A percentile compares a stretch with the other conserved stretches of the same genome.
These are phyloP conservation scores for Pseudogymnoascus pannorum DNA, from an alignment of 2,329 filamentous ascomycete genomes.

Conservation along the genomic window DNA sequence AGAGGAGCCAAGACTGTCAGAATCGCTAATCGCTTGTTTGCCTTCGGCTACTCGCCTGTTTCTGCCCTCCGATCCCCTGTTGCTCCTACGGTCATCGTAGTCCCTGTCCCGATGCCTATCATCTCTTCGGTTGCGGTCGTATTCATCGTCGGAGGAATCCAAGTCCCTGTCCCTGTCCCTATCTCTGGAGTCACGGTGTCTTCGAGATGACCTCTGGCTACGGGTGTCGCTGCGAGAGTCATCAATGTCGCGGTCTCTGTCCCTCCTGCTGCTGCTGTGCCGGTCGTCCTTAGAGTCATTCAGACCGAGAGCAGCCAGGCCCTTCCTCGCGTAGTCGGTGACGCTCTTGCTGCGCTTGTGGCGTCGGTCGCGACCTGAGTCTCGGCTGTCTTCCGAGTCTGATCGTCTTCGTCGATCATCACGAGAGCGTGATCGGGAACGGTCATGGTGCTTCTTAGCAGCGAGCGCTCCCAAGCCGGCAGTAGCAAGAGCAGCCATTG, in stretches of 20 bases:
- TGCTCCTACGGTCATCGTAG: constrained; percentile 12
- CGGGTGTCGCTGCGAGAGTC: constrained; percentile 17
- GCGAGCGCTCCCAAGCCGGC: constrained; percentile 54
- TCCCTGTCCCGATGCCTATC: constrained; percentile 15
- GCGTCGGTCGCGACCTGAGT: constrained; percentile 26
- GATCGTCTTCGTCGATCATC: constrained; percentile 22
- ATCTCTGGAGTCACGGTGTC: constrained; percentile 11
- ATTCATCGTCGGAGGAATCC: constrained; percentile 13
- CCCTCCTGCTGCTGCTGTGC: constrained; percentile 17
- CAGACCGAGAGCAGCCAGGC: constrained; percentile 54
- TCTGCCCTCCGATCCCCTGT: constrained; percentile 15
- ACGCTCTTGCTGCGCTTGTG: constrained; percentile 52
- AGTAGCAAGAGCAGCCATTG: constrained; percentile 54
- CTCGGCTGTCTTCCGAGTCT: constrained; percentile 17
- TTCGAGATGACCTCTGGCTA: constrained; percentile 14
- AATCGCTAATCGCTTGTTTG: constrained; percentile 26
- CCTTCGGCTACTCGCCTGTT: constrained; percentile 26
- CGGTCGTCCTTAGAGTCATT: constrained; percentile 38
- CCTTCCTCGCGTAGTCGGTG: constrained; percentile 54
- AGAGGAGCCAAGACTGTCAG: constrained; percentile 47
- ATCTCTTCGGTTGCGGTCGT: neutral
- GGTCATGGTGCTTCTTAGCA: constrained; percentile 51
- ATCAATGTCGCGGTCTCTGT: constrained; percentile 19
- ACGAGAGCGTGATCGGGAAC: constrained; percentile 37
- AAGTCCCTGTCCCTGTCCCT: neutral